phyloP scores from a whole-genome alignment of 1,284 basidiomycete species.

The Ceratobasidium sp. region DNA sequence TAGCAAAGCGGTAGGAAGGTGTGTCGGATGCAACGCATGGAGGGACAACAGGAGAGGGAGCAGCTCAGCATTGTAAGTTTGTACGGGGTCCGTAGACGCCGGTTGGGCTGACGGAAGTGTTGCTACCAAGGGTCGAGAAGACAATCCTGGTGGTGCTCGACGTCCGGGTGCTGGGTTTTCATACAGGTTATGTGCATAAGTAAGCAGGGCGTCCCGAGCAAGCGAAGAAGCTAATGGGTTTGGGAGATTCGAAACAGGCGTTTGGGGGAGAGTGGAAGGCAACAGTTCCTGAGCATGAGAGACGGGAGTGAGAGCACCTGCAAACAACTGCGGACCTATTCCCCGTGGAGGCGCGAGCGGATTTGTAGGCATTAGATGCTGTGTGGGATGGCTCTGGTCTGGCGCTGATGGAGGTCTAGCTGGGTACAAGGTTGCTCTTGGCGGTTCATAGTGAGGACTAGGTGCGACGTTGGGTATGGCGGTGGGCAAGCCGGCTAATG shows the following conservation, averaged over 20 bases:
- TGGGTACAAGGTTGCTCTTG: not conserved
- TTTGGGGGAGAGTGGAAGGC: not conserved
- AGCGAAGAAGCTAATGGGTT: conserved; percentile 50
- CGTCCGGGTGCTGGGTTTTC: conserved; percentile 44
- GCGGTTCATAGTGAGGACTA: conserved; percentile 4
- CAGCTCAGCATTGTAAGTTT: conserved; percentile 52
- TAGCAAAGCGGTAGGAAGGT: conserved; percentile 57
- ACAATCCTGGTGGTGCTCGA: conserved; percentile 46
- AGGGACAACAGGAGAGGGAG: conserved; percentile 55
- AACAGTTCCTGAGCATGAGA: conserved; percentile 1
- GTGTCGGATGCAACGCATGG: conserved; percentile 54
- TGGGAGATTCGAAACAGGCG: not conserved
- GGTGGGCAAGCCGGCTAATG: not conserved
- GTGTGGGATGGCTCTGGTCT: not conserved
- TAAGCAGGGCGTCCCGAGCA: conserved; percentile 53
- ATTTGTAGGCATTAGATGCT: not conserved
- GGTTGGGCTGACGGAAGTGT: conserved; percentile 11
- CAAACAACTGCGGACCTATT: conserved; percentile 21
- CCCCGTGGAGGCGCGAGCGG: conserved; percentile 25
- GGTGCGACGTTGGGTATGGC: not conserved
- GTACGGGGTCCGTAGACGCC: conserved; percentile 24
- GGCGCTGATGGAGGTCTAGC: not conserved
- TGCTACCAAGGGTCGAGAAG: conserved; percentile 33
- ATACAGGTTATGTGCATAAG: conserved; percentile 53
- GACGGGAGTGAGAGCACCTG: conserved; percentile 17